Evolutionary conservation across 345 rosid species (phyloP), one percentile per base, ranked within the genome.

Genomic region (Mercurialis annua): DNA sequence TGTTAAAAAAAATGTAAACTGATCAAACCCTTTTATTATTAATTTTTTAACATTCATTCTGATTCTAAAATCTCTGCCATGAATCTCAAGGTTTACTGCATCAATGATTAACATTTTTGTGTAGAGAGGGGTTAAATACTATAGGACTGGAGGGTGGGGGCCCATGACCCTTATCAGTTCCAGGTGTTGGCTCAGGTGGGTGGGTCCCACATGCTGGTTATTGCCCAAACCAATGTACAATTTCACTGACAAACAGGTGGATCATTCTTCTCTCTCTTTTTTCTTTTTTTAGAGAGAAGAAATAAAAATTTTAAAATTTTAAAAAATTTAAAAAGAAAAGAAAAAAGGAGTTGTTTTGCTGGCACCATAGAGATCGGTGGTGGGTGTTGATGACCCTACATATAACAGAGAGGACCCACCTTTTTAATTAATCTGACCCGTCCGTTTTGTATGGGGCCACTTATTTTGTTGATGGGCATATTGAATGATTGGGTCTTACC

Each of bases 191-290:
- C 66, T 77, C 90, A 84, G 90, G 83, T 71, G 75, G 75, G 78
- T 69, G 86, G 84, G 90, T 21, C 86, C 88, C 77, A 73, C 38
- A 26, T 82, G 87, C 86, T 75, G 76, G 77, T 78, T 62, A 76
- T 82, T 85, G 86, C 85, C 85, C 85, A 10, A 87, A 76, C 88
- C 81, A 72, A 72, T 79, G 87, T 72, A 78, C 80, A 77, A 71
- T 79, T 80, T 78, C 86, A 81, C 93, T 82, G 87, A 88, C 89
- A 83, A 82, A 82, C 90, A 85, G 89, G 90, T 67, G 68, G 68
- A 73, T 67, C 64, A 55, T 62, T 56, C 72, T 49, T 36, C 71
- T 43, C 61, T 52, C 46, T 52, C 47, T 4, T 60, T 10, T 36
- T 38, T 11, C 23, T 23, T 20, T 2, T 42, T 61, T 20, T 30